Conservation (phyloP, 768 basidiomycete species). For the Collybiopsis confluens region DNA sequence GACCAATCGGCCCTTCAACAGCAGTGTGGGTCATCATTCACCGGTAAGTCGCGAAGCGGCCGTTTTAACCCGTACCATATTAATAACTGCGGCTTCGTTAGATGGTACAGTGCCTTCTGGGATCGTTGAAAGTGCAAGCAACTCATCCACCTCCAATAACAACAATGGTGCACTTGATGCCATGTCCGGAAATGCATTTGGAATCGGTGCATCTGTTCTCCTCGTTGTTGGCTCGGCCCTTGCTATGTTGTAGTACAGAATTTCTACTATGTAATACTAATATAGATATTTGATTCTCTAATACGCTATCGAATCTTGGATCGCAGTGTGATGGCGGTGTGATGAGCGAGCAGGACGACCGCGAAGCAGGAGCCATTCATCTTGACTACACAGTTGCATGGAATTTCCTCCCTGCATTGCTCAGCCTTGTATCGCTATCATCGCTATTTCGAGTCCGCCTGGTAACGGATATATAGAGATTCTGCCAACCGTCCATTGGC, state of each 20-base stretch:
- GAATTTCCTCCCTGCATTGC: too few relatives aligned
- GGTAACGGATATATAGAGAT: too few relatives aligned
- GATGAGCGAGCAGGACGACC: too few relatives aligned
- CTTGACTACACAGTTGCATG: too few relatives aligned
- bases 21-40: conserved; percentile 51
- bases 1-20: conserved; percentile 24
- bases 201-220: conserved; percentile 23
- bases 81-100: too few relatives aligned
- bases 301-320: too few relatives aligned
- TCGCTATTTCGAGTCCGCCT: too few relatives aligned
- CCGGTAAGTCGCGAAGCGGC: conserved; percentile 31
- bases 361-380: too few relatives aligned
- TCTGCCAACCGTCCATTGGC: neutral
- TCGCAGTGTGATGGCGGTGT: too few relatives aligned
- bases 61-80: too few relatives aligned
- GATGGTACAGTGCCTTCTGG: conserved; percentile 35
- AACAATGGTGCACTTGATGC: neutral
- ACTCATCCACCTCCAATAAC: conserved; percentile 12
- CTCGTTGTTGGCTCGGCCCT: conserved; percentile 30
- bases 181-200: conserved; percentile 7
- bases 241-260: conserved; percentile 19
- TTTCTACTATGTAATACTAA: neutral
- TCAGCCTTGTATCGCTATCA: too few relatives aligned
- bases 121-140: conserved; percentile 29
- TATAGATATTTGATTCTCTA: too few relatives aligned